A percentile compares a stretch with the other conserved stretches of the same genome.
These are phyloP conservation scores for Aegilops bicornis DNA, from an alignment of 176 grass and related monocot genomes.

Conservation along the genomic window DNA sequence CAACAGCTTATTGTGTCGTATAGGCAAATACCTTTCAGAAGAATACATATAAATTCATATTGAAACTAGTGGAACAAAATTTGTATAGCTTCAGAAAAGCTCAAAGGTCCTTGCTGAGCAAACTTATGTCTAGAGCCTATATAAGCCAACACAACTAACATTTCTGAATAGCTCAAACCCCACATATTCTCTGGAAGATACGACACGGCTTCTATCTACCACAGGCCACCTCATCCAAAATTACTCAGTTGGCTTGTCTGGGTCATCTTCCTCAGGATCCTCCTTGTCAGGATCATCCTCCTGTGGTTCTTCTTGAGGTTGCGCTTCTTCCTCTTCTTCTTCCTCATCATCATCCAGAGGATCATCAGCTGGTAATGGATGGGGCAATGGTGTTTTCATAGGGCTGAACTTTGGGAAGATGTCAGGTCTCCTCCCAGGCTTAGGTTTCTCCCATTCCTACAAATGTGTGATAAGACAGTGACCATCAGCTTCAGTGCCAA, in stretches of 20 bases:
- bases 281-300: slow-evolving; percentile 75
- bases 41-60: background rate
- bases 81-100: slow-evolving; percentile 34
- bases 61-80: slow-evolving; percentile 42
- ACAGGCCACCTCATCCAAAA: background rate
- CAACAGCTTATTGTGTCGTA: slow-evolving; percentile 2
- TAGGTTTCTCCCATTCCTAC: slow-evolving; percentile 78
- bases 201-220: slow-evolving; percentile 26
- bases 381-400: slow-evolving; percentile 80
- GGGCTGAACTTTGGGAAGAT: slow-evolving; percentile 86
- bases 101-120: slow-evolving; percentile 11
- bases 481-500: slow-evolving; percentile 3
- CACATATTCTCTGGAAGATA: slow-evolving; percentile 18
- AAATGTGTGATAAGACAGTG: background rate
- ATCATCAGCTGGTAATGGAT: slow-evolving; percentile 69
- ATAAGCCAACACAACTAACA: slow-evolving; percentile 31
- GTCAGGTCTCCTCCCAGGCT: slow-evolving; percentile 77
- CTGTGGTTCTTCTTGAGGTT: slow-evolving; percentile 62
- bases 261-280: slow-evolving; percentile 63
- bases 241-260: slow-evolving; percentile 56
- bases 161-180: slow-evolving; percentile 22
- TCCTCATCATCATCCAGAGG: slow-evolving; percentile 78
- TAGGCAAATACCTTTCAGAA: background rate
- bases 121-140: slow-evolving; percentile 32
- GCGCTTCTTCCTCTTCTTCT: slow-evolving; percentile 65